A percentile compares a stretch with the other conserved stretches of the same genome.
phyloP scores from a whole-genome alignment of 2,329 filamentous ascomycete species.

The Madurella mycetomatis region DNA sequence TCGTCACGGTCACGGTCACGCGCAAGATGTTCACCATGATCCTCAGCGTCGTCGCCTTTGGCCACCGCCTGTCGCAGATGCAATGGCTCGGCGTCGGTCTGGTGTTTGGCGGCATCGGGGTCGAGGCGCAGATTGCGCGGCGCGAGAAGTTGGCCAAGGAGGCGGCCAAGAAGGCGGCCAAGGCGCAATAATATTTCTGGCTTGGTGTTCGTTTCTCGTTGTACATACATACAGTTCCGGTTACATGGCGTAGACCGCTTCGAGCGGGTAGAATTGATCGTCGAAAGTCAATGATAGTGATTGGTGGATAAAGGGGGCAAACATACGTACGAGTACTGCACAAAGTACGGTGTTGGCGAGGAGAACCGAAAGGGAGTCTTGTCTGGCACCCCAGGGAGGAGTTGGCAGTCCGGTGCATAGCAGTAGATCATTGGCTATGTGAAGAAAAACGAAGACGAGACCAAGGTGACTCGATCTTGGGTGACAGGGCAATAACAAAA shows the following conservation, averaged over 20 bases:
- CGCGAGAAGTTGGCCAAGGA: slow-evolving; percentile 81
- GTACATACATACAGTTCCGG: not conserved
- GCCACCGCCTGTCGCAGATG: slow-evolving; percentile 78
- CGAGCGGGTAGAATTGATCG: too few relatives aligned
- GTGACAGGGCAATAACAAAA: too few relatives aligned
- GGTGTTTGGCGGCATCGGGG: slow-evolving; percentile 92
- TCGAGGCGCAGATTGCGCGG: slow-evolving; percentile 77
- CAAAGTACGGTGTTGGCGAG: too few relatives aligned
- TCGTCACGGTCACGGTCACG: slow-evolving; percentile 95
- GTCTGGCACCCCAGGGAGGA: too few relatives aligned
- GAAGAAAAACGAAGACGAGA: too few relatives aligned
- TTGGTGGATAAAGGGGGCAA: too few relatives aligned
- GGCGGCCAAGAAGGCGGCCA: slow-evolving; percentile 51
- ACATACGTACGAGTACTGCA: too few relatives aligned
- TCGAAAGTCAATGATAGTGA: too few relatives aligned
- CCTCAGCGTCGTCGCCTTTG: slow-evolving; percentile 89
- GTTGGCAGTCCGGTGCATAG: too few relatives aligned
- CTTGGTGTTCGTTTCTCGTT: not conserved
- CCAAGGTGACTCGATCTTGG: too few relatives aligned
- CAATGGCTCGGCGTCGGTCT: slow-evolving; percentile 91
- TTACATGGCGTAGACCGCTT: not conserved
- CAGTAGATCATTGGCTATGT: too few relatives aligned
- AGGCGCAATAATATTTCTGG: slow-evolving; percentile 23
- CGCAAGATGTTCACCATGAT: slow-evolving; percentile 99
- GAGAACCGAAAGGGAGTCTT: too few relatives aligned